Conservation (phyloP, 805 yeast species). For the Candida qinlingensis region DNA sequence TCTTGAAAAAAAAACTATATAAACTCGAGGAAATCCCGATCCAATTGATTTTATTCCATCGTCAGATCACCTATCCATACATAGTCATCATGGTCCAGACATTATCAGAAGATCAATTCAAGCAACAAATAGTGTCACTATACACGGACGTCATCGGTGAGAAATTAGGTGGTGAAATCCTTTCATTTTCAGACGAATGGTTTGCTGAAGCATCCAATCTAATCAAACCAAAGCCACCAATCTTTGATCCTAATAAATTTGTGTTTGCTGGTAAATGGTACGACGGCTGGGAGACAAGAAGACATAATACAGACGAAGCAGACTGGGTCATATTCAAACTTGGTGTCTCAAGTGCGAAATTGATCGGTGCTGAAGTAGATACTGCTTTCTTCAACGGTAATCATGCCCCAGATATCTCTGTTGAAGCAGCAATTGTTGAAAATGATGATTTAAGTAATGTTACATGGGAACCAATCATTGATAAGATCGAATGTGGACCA, state of each 20-base stretch:
- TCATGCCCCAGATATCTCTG: constrained; percentile 87
- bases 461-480: constrained; percentile 67
- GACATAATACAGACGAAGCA: constrained; percentile 80
- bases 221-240: constrained; percentile 74
- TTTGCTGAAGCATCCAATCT: constrained; percentile 90
- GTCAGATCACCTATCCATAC: not conserved
- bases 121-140: constrained; percentile 18
- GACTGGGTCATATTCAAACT: constrained; percentile 84
- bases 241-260: constrained; percentile 75
- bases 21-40: not conserved
- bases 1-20: too few relatives aligned
- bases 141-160: constrained; percentile 72
- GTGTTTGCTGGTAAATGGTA: constrained; percentile 92
- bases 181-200: constrained; percentile 82
- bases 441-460: constrained; percentile 17
- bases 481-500: constrained; percentile 81
- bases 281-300: constrained; percentile 97
- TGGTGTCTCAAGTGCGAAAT: constrained; percentile 77
- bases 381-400: constrained; percentile 94
- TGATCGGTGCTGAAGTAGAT: constrained; percentile 84
- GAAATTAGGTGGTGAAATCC: constrained; percentile 72
- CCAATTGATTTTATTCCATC: not conserved
- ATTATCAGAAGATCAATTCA: constrained; percentile 20
- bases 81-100: constrained; percentile 1
- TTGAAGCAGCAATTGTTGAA: constrained; percentile 56